phyloP scores from a whole-genome alignment of 106 monocot genomes.

The Narthecium ossifragum region DNA sequence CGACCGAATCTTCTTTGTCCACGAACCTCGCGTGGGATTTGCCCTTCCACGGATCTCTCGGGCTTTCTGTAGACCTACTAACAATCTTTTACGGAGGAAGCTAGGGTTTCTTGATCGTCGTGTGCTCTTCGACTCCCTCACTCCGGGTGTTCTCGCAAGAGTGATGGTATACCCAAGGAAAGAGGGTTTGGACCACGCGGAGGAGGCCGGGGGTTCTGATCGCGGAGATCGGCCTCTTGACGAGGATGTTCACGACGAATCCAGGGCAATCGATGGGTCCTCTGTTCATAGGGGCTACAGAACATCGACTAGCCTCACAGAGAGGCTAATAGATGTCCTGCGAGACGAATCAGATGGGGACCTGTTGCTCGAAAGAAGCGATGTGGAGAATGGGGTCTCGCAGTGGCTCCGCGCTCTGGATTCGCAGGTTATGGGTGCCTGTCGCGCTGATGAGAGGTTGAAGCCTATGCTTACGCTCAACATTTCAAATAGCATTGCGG shows the following conservation, averaged over 20 bases:
- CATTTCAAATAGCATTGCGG: constrained; percentile 31
- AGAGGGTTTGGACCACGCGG: constrained; percentile 11
- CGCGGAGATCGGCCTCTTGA: constrained; percentile 12
- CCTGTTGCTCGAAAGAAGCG: constrained; percentile 20
- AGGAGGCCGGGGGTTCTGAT: constrained; percentile 17
- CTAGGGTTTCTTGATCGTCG: background rate
- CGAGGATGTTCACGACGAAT: constrained; percentile 8
- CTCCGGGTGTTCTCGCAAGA: background rate
- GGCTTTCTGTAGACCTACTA: no score
- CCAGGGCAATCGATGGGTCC: constrained; percentile 10
- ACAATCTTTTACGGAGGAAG: background rate
- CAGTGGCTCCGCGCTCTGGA: constrained; percentile 63
- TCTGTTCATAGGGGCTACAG: background rate
- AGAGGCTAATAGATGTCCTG: constrained; percentile 14
- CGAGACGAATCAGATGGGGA: constrained; percentile 23
- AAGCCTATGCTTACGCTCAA: constrained; percentile 57
- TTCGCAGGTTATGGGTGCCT: constrained; percentile 77
- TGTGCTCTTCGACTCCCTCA: background rate
- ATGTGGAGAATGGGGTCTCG: constrained; percentile 31
- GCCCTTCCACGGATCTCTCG: no score
- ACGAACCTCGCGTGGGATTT: no score
- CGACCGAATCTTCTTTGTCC: no score
- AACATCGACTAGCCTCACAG: constrained; percentile 5
- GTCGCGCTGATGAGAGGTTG: constrained; percentile 77
- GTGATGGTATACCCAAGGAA: constrained; percentile 26